Percentiles rank a stretch among this genome's conserved stretches.
Conservation (phyloP, 257 asterid species). For the Vinca minor region DNA sequence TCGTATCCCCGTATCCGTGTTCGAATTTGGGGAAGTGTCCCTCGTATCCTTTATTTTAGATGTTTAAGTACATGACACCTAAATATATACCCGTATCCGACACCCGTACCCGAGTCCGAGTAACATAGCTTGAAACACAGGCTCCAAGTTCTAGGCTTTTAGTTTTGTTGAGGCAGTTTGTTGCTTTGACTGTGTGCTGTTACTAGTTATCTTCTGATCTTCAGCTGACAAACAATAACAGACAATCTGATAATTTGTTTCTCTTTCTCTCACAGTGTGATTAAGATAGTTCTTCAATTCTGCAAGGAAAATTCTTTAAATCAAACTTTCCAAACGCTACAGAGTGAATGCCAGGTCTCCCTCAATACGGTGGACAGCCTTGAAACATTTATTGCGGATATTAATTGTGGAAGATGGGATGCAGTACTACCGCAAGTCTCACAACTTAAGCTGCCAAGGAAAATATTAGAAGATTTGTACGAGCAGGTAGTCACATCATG, state of each 20-base stretch:
- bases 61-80: no score
- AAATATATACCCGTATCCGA: no score
- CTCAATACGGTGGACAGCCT: slow-evolving; percentile 90
- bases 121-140: no score
- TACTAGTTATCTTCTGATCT: background rate
- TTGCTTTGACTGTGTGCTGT: background rate
- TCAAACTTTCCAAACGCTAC: slow-evolving; percentile 77
- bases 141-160: background rate
- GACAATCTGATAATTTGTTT: slow-evolving; percentile 1
- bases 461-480: slow-evolving; percentile 83
- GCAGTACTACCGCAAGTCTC: slow-evolving; percentile 93
- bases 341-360: slow-evolving; percentile 94
- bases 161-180: background rate
- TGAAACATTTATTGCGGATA: slow-evolving; percentile 81
- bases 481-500: slow-evolving; percentile 65
- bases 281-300: slow-evolving; percentile 92
- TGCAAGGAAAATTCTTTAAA: slow-evolving; percentile 96
- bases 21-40: no score
- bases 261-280: slow-evolving; percentile 51
- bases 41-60: no score
- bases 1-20: no score
- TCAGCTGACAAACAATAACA: background rate
- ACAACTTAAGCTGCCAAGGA: slow-evolving; percentile 87
- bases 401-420: slow-evolving; percentile 97
- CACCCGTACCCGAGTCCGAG: no score